phyloP scores from a whole-genome alignment of 2,329 filamentous ascomycete genomes.

The Aspergillus quadrilineatus region DNA sequence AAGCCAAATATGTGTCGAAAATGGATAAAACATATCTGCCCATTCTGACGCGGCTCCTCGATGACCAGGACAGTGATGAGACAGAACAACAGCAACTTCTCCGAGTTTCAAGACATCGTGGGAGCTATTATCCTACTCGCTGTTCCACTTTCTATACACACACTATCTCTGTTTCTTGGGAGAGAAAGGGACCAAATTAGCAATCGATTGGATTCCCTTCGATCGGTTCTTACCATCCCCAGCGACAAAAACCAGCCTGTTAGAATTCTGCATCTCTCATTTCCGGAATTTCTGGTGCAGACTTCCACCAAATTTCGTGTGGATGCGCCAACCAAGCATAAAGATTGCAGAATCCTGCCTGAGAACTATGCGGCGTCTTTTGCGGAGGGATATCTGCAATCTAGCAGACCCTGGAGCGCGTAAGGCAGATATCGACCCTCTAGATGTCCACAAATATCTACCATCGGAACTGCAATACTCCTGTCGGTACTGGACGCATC shows the following conservation, averaged over 20 bases:
- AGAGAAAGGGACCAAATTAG: not conserved
- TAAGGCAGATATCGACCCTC: constrained; percentile 4
- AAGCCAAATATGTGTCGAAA: not conserved
- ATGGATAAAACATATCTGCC: not conserved
- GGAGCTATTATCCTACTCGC: not conserved
- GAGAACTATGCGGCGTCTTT: constrained; percentile 21
- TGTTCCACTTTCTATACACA: not conserved
- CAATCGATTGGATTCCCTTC: not conserved
- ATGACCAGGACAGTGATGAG: not conserved
- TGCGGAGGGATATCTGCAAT: constrained; percentile 18
- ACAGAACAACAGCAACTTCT: not conserved
- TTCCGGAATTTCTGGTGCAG: not conserved
- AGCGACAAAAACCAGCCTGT: not conserved
- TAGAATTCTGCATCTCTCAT: not conserved
- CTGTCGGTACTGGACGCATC: constrained; percentile 32
- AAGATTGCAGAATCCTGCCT: not conserved
- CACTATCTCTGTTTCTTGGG: not conserved
- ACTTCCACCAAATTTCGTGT: not conserved
- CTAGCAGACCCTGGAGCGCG: constrained; percentile 9
- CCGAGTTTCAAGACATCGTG: not conserved
- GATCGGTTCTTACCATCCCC: not conserved
- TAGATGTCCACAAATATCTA: constrained; percentile 6
- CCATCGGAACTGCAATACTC: constrained; percentile 25
- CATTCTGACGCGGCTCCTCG: not conserved
- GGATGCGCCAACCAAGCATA: constrained; percentile 20